A percentile compares a stretch with the other conserved stretches of the same genome.
Conservation (phyloP, 2,329 filamentous ascomycete species). For the Allantophomopsis cytisporea region DNA sequence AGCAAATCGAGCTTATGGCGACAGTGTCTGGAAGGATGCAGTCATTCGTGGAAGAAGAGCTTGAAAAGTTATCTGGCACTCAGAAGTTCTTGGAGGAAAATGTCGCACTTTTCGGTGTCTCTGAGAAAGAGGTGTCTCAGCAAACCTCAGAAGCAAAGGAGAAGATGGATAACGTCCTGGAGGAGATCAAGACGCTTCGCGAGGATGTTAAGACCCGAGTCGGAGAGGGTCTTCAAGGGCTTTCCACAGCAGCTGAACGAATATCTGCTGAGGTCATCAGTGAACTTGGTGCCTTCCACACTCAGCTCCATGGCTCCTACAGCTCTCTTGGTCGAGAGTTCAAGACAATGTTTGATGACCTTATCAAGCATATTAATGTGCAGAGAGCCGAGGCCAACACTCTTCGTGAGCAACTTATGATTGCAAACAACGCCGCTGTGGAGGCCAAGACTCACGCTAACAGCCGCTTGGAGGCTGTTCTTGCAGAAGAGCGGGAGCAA, state of each 20-base stretch:
- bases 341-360: slow-evolving; percentile 70
- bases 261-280: slow-evolving; percentile 82
- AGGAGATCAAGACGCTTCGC: slow-evolving; percentile 81
- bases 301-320: slow-evolving; percentile 72
- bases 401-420: slow-evolving; percentile 58
- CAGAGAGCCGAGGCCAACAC: slow-evolving; percentile 67
- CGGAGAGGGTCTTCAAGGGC: slow-evolving; percentile 68
- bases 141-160: slow-evolving; percentile 60
- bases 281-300: slow-evolving; percentile 76
- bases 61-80: slow-evolving; percentile 56
- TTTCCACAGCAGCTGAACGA: slow-evolving; percentile 72
- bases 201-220: slow-evolving; percentile 81
- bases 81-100: slow-evolving; percentile 60
- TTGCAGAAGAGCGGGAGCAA: slow-evolving; percentile 65
- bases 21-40: slow-evolving; percentile 60
- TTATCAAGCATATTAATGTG: slow-evolving; percentile 58
- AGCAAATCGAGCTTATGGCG: slow-evolving; percentile 60
- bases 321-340: slow-evolving; percentile 74
- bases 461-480: slow-evolving; percentile 45
- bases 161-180: slow-evolving; percentile 81
- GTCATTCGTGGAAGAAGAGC: slow-evolving; percentile 61
- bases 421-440: slow-evolving; percentile 56
- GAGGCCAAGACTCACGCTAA: slow-evolving; percentile 32
- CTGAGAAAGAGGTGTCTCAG: slow-evolving; percentile 52
- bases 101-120: slow-evolving; percentile 50